Percentiles rank a stretch among this genome's conserved stretches.
phyloP scores from a whole-genome alignment of 257 asterid species.

The Primulina huaijiensis region DNA sequence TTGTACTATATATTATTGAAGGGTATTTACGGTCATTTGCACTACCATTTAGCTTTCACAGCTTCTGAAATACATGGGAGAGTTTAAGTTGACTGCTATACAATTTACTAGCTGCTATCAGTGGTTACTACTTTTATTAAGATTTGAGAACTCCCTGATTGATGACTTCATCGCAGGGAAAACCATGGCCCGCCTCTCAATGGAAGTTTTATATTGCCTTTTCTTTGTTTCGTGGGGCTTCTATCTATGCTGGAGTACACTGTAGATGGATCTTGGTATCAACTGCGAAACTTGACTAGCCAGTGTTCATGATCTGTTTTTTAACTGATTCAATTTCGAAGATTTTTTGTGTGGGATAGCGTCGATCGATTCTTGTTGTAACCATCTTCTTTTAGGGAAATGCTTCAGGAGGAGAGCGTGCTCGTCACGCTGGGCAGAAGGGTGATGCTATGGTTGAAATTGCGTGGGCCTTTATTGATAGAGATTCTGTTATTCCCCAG shows the following conservation, averaged over 20 bases:
- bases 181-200: conserved; percentile 76
- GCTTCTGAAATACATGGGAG: neutral
- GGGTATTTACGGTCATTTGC: neutral
- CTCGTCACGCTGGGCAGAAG: conserved; percentile 61
- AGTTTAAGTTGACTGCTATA: neutral
- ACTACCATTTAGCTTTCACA: neutral
- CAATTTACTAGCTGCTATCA: neutral
- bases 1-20: neutral
- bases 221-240: conserved; percentile 87
- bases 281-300: conserved; percentile 21
- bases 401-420: conserved; percentile 97
- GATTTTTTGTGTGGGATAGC: neutral
- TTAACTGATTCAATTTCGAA: conserved; percentile 1
- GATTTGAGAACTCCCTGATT: conserved; percentile 22
- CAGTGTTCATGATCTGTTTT: conserved; percentile 17
- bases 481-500: conserved; percentile 68
- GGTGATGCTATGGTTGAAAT: conserved; percentile 57
- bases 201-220: conserved; percentile 95
- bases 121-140: neutral
- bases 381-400: conserved; percentile 63
- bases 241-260: conserved; percentile 87
- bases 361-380: neutral
- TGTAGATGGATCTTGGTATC: conserved; percentile 81
- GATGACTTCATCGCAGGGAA: conserved; percentile 54
- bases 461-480: conserved; percentile 64